Conservation (phyloP, 192 early-diverging fungal species). For the Coemansia reversa region DNA sequence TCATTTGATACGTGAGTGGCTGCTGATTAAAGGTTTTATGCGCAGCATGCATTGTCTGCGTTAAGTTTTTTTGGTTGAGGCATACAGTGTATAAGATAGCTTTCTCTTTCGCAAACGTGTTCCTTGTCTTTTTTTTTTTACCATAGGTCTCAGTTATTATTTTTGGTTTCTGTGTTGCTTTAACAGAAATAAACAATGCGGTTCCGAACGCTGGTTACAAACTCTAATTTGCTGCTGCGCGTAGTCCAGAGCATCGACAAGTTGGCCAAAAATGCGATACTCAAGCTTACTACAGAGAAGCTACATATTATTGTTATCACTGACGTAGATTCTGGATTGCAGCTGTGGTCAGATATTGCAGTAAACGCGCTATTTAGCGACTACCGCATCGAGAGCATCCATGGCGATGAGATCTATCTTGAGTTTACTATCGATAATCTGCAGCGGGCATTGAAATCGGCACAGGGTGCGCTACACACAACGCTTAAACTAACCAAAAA, state of each 20-base stretch:
- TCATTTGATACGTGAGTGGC: neutral
- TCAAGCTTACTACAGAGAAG: slow-evolving; percentile 63
- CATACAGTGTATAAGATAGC: slow-evolving; percentile 1
- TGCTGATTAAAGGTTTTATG: slow-evolving; percentile 3
- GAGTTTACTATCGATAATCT: slow-evolving; percentile 68
- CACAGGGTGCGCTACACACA: slow-evolving; percentile 56
- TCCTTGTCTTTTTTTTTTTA: slow-evolving; percentile 6
- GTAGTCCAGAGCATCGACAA: slow-evolving; percentile 64
- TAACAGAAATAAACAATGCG: slow-evolving; percentile 17
- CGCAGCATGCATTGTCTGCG: slow-evolving; percentile 5
- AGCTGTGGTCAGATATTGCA: slow-evolving; percentile 66
- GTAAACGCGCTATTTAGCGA: slow-evolving; percentile 62
- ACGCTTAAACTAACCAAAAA: slow-evolving; percentile 67
- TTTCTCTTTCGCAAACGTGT: neutral
- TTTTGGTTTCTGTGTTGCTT: neutral
- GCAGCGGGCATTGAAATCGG: slow-evolving; percentile 62
- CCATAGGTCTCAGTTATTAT: neutral
- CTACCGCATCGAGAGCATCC: slow-evolving; percentile 65
- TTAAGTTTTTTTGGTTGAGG: neutral
- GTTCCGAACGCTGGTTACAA: slow-evolving; percentile 30
- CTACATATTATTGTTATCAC: slow-evolving; percentile 66
- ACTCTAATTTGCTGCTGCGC: slow-evolving; percentile 42
- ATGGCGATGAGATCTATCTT: slow-evolving; percentile 71
- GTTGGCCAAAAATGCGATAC: slow-evolving; percentile 64
- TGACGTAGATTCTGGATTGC: slow-evolving; percentile 62